Evolutionary conservation across 805 yeast species (phyloP).

Genomic region (Metschnikowia cubensis): DNA sequence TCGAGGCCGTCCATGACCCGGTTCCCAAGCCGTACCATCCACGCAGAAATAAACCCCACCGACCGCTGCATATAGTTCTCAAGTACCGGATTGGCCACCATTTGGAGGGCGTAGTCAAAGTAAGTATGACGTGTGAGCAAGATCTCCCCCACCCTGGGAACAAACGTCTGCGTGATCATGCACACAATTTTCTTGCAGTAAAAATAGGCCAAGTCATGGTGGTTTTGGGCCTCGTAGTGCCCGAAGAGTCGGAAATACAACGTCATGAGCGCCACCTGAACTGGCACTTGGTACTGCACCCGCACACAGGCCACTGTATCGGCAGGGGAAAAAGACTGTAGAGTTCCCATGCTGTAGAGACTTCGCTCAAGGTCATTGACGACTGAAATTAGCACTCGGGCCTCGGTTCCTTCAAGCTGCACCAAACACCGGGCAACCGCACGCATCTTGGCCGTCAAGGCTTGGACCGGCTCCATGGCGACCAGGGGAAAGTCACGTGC

Average conservation of each 20-base stretch:
- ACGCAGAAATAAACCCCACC: slow-evolving; percentile 7
- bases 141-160: slow-evolving; percentile 11
- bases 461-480: slow-evolving; percentile 4
- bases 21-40: slow-evolving; percentile 12
- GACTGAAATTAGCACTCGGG: slow-evolving; percentile 6
- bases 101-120: slow-evolving; percentile 10
- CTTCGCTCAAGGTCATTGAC: slow-evolving; percentile 13
- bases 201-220: slow-evolving; percentile 9
- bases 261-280: slow-evolving; percentile 10
- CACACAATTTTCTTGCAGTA: slow-evolving; percentile 15
- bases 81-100: slow-evolving; percentile 11
- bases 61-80: slow-evolving; percentile 15
- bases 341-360: slow-evolving; percentile 2
- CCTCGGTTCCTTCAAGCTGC: neutral
- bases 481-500: slow-evolving; percentile 4
- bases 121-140: slow-evolving; percentile 8
- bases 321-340: neutral
- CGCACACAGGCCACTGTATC: slow-evolving; percentile 1
- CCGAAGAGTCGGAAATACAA: slow-evolving; percentile 15
- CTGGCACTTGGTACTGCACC: slow-evolving; percentile 8
- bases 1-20: slow-evolving; percentile 1
- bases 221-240: slow-evolving; percentile 12
- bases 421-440: slow-evolving; percentile 6
- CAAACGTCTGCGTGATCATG: slow-evolving; percentile 10
- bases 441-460: slow-evolving; percentile 5